These are phyloP conservation scores for Clonostachys byssicola DNA, from an alignment of 2,329 filamentous ascomycete genomes.

Conservation along the genomic window DNA sequence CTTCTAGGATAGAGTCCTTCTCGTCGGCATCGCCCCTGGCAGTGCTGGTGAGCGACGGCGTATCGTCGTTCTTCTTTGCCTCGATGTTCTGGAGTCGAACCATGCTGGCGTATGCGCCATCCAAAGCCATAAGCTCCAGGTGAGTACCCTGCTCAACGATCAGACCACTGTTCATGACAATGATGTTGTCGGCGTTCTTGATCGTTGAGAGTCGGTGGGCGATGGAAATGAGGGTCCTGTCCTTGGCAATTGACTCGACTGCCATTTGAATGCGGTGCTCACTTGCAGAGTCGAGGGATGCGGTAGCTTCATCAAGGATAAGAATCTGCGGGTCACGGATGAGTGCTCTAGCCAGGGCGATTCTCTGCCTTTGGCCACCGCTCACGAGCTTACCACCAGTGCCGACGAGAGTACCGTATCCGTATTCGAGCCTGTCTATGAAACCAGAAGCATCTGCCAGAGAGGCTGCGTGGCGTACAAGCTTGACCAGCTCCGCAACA, in stretches of 20 bases:
- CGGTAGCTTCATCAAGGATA: conserved; percentile 59
- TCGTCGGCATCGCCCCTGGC: conserved; percentile 33
- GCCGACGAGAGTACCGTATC: conserved; percentile 49
- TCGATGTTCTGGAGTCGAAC: conserved; percentile 37
- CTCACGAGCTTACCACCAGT: conserved; percentile 49
- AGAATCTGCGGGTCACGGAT: conserved; percentile 53
- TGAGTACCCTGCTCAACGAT: conserved; percentile 63
- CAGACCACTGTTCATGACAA: conserved; percentile 57
- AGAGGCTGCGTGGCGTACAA: conserved; percentile 45
- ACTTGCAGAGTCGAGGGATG: conserved; percentile 53
- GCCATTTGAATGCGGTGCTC: conserved; percentile 49
- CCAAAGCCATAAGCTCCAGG: conserved; percentile 47
- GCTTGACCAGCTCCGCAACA: conserved; percentile 43
- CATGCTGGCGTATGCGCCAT: conserved; percentile 47
- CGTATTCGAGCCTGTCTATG: conserved; percentile 47
- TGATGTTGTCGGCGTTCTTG: conserved; percentile 61
- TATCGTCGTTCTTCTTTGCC: conserved; percentile 18
- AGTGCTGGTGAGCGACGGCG: conserved; percentile 21
- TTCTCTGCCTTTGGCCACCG: conserved; percentile 56
- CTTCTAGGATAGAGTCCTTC: conserved; percentile 29
- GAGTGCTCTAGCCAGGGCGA: conserved; percentile 54
- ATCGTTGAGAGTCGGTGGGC: conserved; percentile 60
- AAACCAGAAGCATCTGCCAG: conserved; percentile 57
- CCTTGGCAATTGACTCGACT: conserved; percentile 37
- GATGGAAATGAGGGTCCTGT: conserved; percentile 62